Base-by-base conservation (phyloP, 2,329 filamentous ascomycete genomes). In the Penicillium sp. region DNA sequence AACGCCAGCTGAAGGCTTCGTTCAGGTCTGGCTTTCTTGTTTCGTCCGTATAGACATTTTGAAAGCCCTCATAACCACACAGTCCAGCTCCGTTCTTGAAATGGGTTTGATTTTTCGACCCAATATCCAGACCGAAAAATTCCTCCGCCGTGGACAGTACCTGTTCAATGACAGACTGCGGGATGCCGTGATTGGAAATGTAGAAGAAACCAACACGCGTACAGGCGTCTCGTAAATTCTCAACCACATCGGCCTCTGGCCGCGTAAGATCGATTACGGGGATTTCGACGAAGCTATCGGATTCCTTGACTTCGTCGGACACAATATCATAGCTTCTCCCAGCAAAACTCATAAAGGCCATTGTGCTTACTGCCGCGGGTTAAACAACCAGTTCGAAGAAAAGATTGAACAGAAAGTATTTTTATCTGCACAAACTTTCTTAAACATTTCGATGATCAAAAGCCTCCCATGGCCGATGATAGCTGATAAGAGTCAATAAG, bases 201-300 rank as follows among this genome's bases (percentile, higher is more conserved):
- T 79, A 78, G 64, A 81, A 79, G 62, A 79, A 79, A 3, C 77
- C 75, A 42, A 75, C 57, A 62, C 70, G 21, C 65, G 74, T 43
- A 72, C 77, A 68, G 1, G 63, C 66, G 42, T 60, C 73, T 28
- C 67, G 7, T 74, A 69, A 16, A 80, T 47, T 71, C 45, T 75
- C 64, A 12, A 64, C 61, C 2, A 78, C 75, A 3, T 79, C 69
- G 7, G 63, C 64, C 48, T 71, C 63, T 1, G 77, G 72, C 16
- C 74, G 71, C 3, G 68, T 61, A 0, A 72, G 52, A 1, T 81
- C 77, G 49, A 80, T 76, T 38, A 79, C 63, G 1, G 76, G 75
- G 14, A 79, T 74, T 45, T 66, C 61, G 16, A 65, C 59, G 14
- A 64, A 66, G 18, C 62, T 58, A 21, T 23, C 38, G 11, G 51